These are phyloP conservation scores for Diplodia seriata DNA, from an alignment of 2,329 filamentous ascomycete species.

Conservation along the genomic window DNA sequence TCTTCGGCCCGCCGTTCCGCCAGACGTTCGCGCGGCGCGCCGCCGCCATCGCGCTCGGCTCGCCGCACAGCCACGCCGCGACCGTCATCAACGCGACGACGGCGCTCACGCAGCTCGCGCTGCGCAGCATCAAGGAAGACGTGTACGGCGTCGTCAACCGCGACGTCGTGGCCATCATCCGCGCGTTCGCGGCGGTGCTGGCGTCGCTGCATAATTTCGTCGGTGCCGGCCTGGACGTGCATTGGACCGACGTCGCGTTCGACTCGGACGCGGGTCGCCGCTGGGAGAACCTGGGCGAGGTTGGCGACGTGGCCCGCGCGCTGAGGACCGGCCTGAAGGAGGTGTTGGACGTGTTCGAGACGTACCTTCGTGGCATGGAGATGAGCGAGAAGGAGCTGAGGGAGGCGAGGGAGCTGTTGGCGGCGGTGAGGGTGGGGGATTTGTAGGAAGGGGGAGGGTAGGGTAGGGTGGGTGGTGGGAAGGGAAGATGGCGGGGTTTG, in stretches of 20 bases:
- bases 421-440: constrained; percentile 35
- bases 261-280: constrained; percentile 52
- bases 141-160: constrained; percentile 84
- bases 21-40: constrained; percentile 71
- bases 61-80: constrained; percentile 69
- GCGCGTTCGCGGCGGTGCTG: constrained; percentile 73
- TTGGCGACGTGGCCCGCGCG: constrained; percentile 71
- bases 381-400: constrained; percentile 74
- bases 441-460: constrained; percentile 22
- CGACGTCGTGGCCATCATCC: constrained; percentile 77
- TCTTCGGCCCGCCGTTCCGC: constrained; percentile 71
- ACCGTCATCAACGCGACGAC: constrained; percentile 63
- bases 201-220: constrained; percentile 73
- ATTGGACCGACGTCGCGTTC: constrained; percentile 80
- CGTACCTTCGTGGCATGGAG: constrained; percentile 74
- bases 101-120: constrained; percentile 71
- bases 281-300: constrained; percentile 61
- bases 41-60: constrained; percentile 72
- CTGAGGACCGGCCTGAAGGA: constrained; percentile 70
- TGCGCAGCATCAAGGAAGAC: constrained; percentile 80
- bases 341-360: constrained; percentile 74
- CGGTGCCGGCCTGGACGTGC: constrained; percentile 59
- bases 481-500: too few relatives aligned
- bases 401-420: constrained; percentile 69
- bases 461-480: too few relatives aligned